Conservation (phyloP, 23 red algal species). For the Pyropia yezoensis region DNA sequence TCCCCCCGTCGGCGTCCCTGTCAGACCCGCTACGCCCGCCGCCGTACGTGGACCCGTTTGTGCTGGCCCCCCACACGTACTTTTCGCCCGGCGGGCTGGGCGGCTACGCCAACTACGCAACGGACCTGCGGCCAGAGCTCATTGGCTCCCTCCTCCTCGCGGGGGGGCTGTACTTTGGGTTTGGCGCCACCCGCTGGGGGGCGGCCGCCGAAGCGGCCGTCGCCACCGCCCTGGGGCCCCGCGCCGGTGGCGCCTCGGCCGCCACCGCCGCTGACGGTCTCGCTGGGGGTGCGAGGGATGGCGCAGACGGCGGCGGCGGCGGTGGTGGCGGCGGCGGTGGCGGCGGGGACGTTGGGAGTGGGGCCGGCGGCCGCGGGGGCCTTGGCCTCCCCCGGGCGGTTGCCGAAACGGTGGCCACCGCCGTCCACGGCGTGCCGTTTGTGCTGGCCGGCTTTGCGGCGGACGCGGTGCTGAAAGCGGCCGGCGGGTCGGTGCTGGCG, state of each 20-base stretch:
- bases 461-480: constrained; percentile 34
- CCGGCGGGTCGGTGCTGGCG: constrained; percentile 27
- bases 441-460: constrained; percentile 26
- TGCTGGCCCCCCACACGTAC: no score
- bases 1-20: no score
- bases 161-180: constrained; percentile 54
- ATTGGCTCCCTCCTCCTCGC: constrained; percentile 44
- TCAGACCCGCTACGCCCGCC: no score
- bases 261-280: no score
- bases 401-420: constrained; percentile 20
- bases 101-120: constrained; percentile 2
- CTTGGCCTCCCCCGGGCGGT: neutral
- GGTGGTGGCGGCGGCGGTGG: constrained; percentile 21
- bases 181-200: constrained; percentile 47
- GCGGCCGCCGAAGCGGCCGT: constrained; percentile 11
- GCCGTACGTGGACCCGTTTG: no score
- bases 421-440: constrained; percentile 44
- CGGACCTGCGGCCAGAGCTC: constrained; percentile 59
- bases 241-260: no score
- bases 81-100: no score
- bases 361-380: constrained; percentile 4
- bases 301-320: constrained; percentile 17
- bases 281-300: neutral
- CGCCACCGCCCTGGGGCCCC: constrained; percentile 3
- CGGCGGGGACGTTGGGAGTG: constrained; percentile 4